Base-by-base conservation (phyloP, 2,329 filamentous ascomycete species). In the Apiospora kogelbergensis region DNA sequence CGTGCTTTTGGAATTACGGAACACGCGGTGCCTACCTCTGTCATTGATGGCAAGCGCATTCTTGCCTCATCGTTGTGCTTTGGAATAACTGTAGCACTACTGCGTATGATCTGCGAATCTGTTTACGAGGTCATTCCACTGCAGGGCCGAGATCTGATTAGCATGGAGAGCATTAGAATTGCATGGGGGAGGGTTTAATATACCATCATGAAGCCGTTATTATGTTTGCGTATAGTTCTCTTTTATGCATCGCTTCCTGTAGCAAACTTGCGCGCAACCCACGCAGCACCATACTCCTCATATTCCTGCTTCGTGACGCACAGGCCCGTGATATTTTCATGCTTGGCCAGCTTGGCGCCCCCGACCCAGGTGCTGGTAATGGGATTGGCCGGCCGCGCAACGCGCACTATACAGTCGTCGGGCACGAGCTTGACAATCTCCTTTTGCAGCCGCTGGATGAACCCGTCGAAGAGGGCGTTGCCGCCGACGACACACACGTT, bases 401-500 rank as follows among this genome's bases (percentile, higher is more conserved):
- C 90, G 26, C 93, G 85, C 1, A 97, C 91, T 10, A 91, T 84
- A 76, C 94, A 96, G 71, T 95, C 93, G 53, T 92, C 89, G 0
- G 92, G 92, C 3, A 92, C 88, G 15, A 91, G 85, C 73, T 88
- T 86, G 67, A 93, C 86, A 10, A 97, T 82, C 75, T 97, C 94
- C 41, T 86, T 84, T 78, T 93, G 90, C 73, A 99, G 78, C 68
- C 96, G 88, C 76, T 93, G 89, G 72, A 94, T 87, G 72, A 99
- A 95, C 0, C 95, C 95, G 1, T 91, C 86, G 33, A 98, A 90
- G 22, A 91, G 84, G 0, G 92, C 87, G 76, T 93, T 97, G 3
- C 96, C 96, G 1, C 96, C 96, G 0, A 98, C 93, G 0, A 97
- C 91, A 2, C 98, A 82, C 4, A 98, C 88, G 73, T 98, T 99